phyloP scores from a whole-genome alignment of 805 yeast species.

The Sugiyamaella qingdaonensis region DNA sequence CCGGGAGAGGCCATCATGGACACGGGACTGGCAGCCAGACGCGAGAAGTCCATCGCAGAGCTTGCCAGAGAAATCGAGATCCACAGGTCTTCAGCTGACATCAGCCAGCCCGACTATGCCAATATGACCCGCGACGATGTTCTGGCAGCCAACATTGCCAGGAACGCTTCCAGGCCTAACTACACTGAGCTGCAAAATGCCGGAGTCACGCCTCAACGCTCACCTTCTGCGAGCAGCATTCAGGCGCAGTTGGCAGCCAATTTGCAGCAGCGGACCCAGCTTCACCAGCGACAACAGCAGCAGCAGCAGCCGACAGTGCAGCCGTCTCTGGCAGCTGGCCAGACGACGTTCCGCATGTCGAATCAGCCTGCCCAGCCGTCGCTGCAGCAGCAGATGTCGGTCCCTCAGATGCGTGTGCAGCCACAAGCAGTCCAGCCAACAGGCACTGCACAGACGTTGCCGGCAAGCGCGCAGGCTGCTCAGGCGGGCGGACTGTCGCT shows the following conservation, averaged over 20 bases:
- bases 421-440: slow-evolving; percentile 8
- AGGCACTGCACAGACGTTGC: not conserved
- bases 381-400: slow-evolving; percentile 11
- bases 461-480: slow-evolving; percentile 9
- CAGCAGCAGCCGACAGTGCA: slow-evolving; percentile 7
- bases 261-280: slow-evolving; percentile 7
- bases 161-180: not conserved
- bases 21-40: slow-evolving; percentile 8
- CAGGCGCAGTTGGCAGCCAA: slow-evolving; percentile 22
- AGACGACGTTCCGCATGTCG: slow-evolving; percentile 16
- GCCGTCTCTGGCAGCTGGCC: slow-evolving; percentile 29
- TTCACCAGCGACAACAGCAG: slow-evolving; percentile 1
- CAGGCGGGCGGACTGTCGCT: slow-evolving; percentile 26
- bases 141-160: not conserved
- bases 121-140: slow-evolving; percentile 11
- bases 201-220: not conserved
- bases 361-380: not conserved
- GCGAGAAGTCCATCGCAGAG: slow-evolving; percentile 32
- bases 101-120: slow-evolving; percentile 10
- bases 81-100: slow-evolving; percentile 13
- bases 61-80: slow-evolving; percentile 31
- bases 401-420: slow-evolving; percentile 19
- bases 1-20: not conserved
- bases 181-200: not conserved
- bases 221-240: slow-evolving; percentile 17